Evolutionary conservation across 2,329 filamentous ascomycete genomes (phyloP).

Genomic region (Fusarium sp.): DNA sequence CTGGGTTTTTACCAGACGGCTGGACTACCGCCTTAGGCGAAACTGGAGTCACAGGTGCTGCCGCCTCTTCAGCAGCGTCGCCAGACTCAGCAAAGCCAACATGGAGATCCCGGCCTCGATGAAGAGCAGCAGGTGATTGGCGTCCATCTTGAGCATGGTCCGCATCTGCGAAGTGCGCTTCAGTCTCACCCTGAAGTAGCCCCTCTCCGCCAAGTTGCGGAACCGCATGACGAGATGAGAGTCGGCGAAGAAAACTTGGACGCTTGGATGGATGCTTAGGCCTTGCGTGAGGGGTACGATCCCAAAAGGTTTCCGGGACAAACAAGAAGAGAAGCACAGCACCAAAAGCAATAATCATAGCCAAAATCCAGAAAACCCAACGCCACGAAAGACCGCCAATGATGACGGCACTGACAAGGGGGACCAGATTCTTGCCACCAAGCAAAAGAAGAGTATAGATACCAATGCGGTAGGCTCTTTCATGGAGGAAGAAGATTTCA

Average conservation of each 20-base stretch:
- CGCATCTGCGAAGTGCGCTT: constrained; percentile 63
- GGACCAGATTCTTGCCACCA: constrained; percentile 90
- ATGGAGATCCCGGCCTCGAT: constrained; percentile 52
- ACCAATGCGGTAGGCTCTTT: constrained; percentile 89
- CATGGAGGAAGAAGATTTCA: constrained; percentile 95
- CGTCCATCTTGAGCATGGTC: constrained; percentile 38
- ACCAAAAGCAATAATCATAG: constrained; percentile 78
- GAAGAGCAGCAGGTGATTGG: not conserved
- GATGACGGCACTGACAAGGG: constrained; percentile 84
- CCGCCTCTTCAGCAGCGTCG: constrained; percentile 1
- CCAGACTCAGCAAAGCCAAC: constrained; percentile 61
- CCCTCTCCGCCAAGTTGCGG: constrained; percentile 4
- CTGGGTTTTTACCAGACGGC: not conserved
- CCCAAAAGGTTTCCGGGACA: constrained; percentile 96
- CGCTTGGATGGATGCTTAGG: constrained; percentile 45
- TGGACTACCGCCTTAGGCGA: constrained; percentile 1
- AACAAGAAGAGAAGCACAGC: constrained; percentile 82
- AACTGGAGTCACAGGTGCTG: not conserved
- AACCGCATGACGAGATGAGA: constrained; percentile 53
- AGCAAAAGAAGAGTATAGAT: constrained; percentile 91
- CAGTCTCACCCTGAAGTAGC: constrained; percentile 26
- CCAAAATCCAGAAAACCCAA: constrained; percentile 91
- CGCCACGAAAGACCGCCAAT: constrained; percentile 81
- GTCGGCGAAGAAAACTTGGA: constrained; percentile 56
- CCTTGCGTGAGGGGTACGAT: constrained; percentile 71